Base-by-base conservation (phyloP, 169 alveolate genomes). In the Haemoproteus tartakovskyi region DNA sequence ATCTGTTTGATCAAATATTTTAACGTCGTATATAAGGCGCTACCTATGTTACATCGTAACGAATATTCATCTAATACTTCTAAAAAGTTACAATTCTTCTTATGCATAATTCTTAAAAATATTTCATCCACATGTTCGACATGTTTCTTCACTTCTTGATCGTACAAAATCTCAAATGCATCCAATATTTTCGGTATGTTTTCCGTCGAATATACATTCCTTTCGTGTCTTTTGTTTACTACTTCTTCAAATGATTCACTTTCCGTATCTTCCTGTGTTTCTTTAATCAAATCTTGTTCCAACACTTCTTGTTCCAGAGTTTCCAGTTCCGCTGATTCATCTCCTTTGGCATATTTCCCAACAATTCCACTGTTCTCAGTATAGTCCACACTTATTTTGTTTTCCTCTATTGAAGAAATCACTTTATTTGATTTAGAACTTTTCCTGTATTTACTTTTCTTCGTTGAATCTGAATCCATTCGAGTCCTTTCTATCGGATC, bases 21-120 rank as follows among this genome's bases (percentile, higher is more conserved):
- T 38, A 74, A 43, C 1, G 22, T 21, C 3, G 26, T 40, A 38
- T 74, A 74, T 41, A 74, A 30, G 2, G 41, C 78, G 18, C 3
- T 48, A 21, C 24, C 57, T 29, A 74, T 43, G 30, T 45, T 21
- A 5, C 47, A 56, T 1, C 18, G 18, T 16, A 74, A 8, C 0
- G 84, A 57, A 41, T 74, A 74, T 33, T 74, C 84, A 2, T 74
- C 84, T n/a, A 74, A 33, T 40, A 74, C 46, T n/a, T 74, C 45
- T 1, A 46, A 27, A 60, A 30, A 50, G 19, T 11, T 19, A 30
- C 57, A 74, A 27, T 56, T 74, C 19, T 27, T 37, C 3, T 61
- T n/a, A 40, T 56, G 41, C 24, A 57, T 6, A 24, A 60, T 74
- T 57, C 61, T 74, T 18, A 74, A 19, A 45, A 74, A 26, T 9